Evolutionary conservation across 2,329 filamentous ascomycete species (phyloP).

Genomic region (Simplicillium aogashimaense): DNA sequence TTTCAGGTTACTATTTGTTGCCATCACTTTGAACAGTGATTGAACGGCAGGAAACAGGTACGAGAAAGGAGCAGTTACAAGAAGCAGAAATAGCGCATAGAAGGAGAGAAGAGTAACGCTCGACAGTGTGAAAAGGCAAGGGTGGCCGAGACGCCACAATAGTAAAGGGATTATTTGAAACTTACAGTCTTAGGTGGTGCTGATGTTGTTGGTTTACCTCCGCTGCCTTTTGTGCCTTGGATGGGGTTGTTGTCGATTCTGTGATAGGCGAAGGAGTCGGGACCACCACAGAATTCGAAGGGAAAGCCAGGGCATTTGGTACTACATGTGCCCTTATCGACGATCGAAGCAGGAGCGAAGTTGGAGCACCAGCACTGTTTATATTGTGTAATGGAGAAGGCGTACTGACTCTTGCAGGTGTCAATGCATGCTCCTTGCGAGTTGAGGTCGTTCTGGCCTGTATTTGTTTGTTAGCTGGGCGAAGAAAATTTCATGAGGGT

Average conservation of each 20-base stretch:
- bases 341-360: slow-evolving; percentile 42
- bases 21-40: slow-evolving; percentile 12
- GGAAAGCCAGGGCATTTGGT: slow-evolving; percentile 59
- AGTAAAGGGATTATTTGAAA: slow-evolving; percentile 4
- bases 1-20: slow-evolving; percentile 12
- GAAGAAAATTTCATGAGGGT: not conserved
- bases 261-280: slow-evolving; percentile 57
- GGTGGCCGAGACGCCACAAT: too few relatives aligned
- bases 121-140: not conserved
- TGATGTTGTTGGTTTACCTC: slow-evolving; percentile 11
- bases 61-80: slow-evolving; percentile 2
- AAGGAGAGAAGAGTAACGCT: not conserved
- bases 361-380: slow-evolving; percentile 68
- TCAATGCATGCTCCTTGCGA: slow-evolving; percentile 48
- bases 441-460: too few relatives aligned
- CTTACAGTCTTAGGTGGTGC: slow-evolving; percentile 15
- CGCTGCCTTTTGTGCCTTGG: slow-evolving; percentile 35
- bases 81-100: not conserved
- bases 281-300: slow-evolving; percentile 54
- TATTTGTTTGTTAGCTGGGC: slow-evolving; percentile 24
- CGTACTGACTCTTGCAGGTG: slow-evolving; percentile 46
- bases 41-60: slow-evolving; percentile 3
- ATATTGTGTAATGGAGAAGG: slow-evolving; percentile 58
- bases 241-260: slow-evolving; percentile 40
- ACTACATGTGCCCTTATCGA: slow-evolving; percentile 37